Evolutionary conservation across 176 grass and related monocot species (phyloP).

Genomic region (Musa schizocarpa): DNA sequence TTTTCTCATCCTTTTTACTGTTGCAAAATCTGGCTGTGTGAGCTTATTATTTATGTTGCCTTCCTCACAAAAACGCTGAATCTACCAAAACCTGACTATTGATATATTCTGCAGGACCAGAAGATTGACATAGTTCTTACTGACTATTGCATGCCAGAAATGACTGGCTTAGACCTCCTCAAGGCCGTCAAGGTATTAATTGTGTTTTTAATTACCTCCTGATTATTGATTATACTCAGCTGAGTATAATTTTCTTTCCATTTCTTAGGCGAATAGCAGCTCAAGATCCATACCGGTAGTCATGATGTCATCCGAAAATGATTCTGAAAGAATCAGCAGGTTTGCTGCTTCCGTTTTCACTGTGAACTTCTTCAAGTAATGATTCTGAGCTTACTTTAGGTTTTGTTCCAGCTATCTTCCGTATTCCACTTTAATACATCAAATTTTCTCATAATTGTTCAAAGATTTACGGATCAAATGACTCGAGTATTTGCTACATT

Average conservation of each 20-base stretch:
- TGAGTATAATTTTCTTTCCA: neutral
- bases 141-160: conserved; percentile 94
- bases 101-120: conserved; percentile 43
- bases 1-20: neutral
- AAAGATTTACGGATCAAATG: too few species aligned
- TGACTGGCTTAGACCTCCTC: conserved; percentile 87
- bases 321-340: conserved; percentile 90
- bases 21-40: neutral
- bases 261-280: conserved; percentile 50
- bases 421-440: too few species aligned
- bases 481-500: too few species aligned
- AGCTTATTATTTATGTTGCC: neutral
- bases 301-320: conserved; percentile 91
- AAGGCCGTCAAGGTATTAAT: conserved; percentile 70
- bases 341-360: conserved; percentile 2
- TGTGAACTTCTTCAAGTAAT: too few species aligned
- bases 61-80: too few species aligned
- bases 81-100: neutral
- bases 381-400: too few species aligned
- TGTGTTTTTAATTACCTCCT: neutral
- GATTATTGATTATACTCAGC: neutral
- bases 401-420: too few species aligned
- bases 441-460: neutral
- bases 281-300: conserved; percentile 75
- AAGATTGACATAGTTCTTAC: conserved; percentile 84